Evolutionary conservation across 2,329 filamentous ascomycete genomes (phyloP).

Genomic region (Thelonectria discophora): DNA sequence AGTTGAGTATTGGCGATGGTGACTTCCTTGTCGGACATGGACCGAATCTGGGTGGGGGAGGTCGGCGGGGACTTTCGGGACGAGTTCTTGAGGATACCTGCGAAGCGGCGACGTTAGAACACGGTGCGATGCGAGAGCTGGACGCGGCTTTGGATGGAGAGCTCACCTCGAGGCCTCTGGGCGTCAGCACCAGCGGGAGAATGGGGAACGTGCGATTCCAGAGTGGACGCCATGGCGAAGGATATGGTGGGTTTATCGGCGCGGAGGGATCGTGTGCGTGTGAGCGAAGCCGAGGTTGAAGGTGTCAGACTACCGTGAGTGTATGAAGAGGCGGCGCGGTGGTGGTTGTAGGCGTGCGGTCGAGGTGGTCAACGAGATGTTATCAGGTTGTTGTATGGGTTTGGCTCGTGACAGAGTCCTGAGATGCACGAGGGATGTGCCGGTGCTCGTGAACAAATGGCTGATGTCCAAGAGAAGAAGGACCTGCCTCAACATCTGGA

Average conservation of each 20-base stretch:
- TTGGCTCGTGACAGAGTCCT: conserved; percentile 18
- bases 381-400: conserved; percentile 1
- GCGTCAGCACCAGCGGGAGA: conserved; percentile 52
- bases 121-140: not conserved
- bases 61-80: conserved; percentile 69
- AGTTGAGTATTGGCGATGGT: conserved; percentile 93
- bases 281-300: conserved; percentile 12
- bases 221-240: conserved; percentile 53
- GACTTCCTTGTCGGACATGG: conserved; percentile 80
- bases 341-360: not conserved
- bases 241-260: conserved; percentile 26
- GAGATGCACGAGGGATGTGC: conserved; percentile 7
- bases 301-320: conserved; percentile 7
- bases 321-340: conserved; percentile 9
- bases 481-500: not conserved
- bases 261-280: conserved; percentile 17
- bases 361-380: not conserved
- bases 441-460: conserved; percentile 12
- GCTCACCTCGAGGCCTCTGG: conserved; percentile 58
- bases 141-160: not conserved
- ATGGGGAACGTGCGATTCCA: conserved; percentile 52
- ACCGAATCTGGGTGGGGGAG: conserved; percentile 54
- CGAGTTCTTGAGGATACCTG: conserved; percentile 95
- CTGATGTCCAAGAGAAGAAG: conserved; percentile 3
- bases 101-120: not conserved